Percentiles rank a stretch among this genome's conserved stretches.
Conservation (phyloP, 129 eudicot genomes). For the Chrysanthemum lavandulifolium region DNA sequence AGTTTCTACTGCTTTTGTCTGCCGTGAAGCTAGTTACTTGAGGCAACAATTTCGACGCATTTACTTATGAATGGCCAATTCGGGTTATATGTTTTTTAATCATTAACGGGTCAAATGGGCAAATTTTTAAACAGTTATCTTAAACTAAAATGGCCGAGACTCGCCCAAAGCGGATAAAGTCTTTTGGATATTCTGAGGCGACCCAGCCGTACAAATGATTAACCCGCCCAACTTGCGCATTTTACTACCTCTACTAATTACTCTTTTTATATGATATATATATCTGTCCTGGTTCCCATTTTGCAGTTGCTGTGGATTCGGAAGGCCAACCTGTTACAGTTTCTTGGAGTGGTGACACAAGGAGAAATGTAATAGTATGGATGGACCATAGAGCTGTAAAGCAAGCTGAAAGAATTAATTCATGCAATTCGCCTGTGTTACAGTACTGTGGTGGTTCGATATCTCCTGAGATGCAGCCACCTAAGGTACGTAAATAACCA, state of each 20-base stretch:
- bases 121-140: not conserved
- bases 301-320: conserved; percentile 93
- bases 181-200: no score
- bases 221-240: not conserved
- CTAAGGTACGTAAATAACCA: conserved; percentile 56
- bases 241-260: conserved; percentile 10
- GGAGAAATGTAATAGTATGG: conserved; percentile 97
- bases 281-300: conserved; percentile 12
- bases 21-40: conserved; percentile 13
- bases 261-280: not conserved
- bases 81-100: not conserved
- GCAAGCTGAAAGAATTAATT: conserved; percentile 93
- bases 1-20: conserved; percentile 21
- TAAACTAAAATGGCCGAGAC: not conserved
- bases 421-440: conserved; percentile 84
- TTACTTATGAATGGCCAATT: not conserved
- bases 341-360: conserved; percentile 90
- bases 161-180: not conserved
- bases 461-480: conserved; percentile 99
- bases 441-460: conserved; percentile 98
- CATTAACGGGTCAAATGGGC: not conserved
- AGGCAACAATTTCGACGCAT: not conserved
- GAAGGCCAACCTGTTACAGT: conserved; percentile 95
- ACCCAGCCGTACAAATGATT: no score
- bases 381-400: conserved; percentile 99